These are phyloP conservation scores for Stachybotrys echinatus DNA, from an alignment of 2,329 filamentous ascomycete genomes.

Conservation along the genomic window DNA sequence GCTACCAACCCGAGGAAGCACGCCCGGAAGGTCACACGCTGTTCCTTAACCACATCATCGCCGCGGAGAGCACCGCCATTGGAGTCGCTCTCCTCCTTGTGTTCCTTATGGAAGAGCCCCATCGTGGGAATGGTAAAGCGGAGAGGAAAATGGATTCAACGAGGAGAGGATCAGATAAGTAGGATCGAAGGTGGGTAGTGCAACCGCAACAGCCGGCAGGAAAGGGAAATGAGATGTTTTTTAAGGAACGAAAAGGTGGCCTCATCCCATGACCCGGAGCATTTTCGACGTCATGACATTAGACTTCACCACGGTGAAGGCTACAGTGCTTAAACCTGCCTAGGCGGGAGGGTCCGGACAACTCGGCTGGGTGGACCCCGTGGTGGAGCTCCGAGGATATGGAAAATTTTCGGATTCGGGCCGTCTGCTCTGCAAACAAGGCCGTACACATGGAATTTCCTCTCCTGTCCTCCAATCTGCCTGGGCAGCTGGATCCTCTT, in stretches of 20 bases:
- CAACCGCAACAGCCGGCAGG: background rate
- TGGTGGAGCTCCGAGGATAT: background rate
- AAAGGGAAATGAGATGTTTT: background rate
- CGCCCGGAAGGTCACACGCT: constrained; percentile 34
- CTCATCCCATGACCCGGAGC: background rate
- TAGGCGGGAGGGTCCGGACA: background rate
- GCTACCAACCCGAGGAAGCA: constrained; percentile 44
- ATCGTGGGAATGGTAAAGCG: background rate
- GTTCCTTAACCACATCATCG: constrained; percentile 4
- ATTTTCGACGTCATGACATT: background rate
- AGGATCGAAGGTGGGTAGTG: too few species aligned
- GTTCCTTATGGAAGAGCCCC: background rate
- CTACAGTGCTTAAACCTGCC: too few species aligned
- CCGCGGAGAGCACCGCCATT: background rate
- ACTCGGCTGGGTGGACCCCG: background rate
- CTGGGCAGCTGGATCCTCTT: too few species aligned
- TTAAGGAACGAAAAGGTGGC: background rate
- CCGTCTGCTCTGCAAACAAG: background rate
- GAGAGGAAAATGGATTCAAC: too few species aligned
- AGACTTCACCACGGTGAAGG: background rate
- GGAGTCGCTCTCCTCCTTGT: background rate
- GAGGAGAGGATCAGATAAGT: too few species aligned
- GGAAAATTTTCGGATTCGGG: background rate
- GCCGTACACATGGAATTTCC: background rate
- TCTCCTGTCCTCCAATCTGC: background rate